Evolutionary conservation across 2,329 filamentous ascomycete species (phyloP).

Genomic region (Thelonectria rubi): DNA sequence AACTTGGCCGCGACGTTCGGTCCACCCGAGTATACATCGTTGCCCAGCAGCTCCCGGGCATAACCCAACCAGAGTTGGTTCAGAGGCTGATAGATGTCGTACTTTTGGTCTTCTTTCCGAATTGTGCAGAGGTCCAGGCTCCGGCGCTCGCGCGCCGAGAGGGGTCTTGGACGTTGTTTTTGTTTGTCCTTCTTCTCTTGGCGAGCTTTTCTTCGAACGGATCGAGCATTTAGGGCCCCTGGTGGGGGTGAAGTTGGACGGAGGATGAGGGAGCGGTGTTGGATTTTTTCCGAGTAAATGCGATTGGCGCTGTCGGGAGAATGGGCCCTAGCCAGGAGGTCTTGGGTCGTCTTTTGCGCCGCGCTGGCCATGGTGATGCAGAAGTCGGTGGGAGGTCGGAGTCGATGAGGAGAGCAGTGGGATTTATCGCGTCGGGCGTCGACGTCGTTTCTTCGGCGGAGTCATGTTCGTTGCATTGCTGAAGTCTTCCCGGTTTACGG

Average conservation of each 20-base stretch:
- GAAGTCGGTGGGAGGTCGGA: neutral
- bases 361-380: constrained; percentile 46
- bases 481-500: too few species aligned
- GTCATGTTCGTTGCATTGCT: constrained; percentile 26
- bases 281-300: constrained; percentile 84
- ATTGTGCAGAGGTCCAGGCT: constrained; percentile 77
- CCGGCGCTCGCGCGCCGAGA: constrained; percentile 84
- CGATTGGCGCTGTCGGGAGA: constrained; percentile 74
- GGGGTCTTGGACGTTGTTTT: constrained; percentile 67
- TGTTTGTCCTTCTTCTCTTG: constrained; percentile 56
- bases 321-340: constrained; percentile 81
- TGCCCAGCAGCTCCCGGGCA: constrained; percentile 80
- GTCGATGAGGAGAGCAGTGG: neutral
- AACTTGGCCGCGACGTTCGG: constrained; percentile 75
- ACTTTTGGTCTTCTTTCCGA: constrained; percentile 68
- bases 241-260: constrained; percentile 76
- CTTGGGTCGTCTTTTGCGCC: constrained; percentile 59
- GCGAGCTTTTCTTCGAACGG: constrained; percentile 61
- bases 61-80: constrained; percentile 85
- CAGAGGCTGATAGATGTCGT: constrained; percentile 79
- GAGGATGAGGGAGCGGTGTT: constrained; percentile 82
- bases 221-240: constrained; percentile 63
- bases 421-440: neutral
- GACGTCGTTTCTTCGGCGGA: constrained; percentile 23
- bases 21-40: constrained; percentile 65